phyloP scores from a whole-genome alignment of 148 eudicot species.

The Diospyros kaki region DNA sequence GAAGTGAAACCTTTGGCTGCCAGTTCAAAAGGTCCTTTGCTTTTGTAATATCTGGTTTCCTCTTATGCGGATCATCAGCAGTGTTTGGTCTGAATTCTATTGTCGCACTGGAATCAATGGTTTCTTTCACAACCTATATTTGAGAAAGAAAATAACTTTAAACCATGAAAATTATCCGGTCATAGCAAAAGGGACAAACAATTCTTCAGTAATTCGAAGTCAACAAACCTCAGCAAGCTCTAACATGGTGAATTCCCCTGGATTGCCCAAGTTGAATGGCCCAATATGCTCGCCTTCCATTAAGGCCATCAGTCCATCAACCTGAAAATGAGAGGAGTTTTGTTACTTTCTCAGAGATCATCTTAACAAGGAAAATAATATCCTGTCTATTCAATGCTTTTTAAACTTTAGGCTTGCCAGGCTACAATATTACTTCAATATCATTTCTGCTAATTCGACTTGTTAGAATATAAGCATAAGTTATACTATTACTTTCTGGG shows the following conservation, averaged over 20 bases:
- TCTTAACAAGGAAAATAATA: background rate
- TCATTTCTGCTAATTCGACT: background rate
- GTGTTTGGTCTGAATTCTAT: constrained; percentile 65
- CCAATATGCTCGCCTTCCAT: constrained; percentile 92
- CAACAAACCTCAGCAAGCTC: constrained; percentile 82
- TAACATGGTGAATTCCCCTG: constrained; percentile 91
- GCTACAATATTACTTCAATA: background rate
- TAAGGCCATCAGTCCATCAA: constrained; percentile 74
- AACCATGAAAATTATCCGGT: background rate
- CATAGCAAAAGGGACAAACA: background rate
- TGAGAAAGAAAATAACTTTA: background rate
- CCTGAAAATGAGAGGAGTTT: constrained; percentile 35
- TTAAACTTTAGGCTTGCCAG: background rate
- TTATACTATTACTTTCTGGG: too few relatives aligned
- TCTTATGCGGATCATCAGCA: constrained; percentile 86
- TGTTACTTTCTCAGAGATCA: background rate
- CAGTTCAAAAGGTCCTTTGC: constrained; percentile 80
- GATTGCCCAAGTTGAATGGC: constrained; percentile 87
- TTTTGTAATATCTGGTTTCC: constrained; percentile 87
- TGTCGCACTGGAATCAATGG: constrained; percentile 71
- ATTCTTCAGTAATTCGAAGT: background rate
- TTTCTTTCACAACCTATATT: constrained; percentile 73
- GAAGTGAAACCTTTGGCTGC: constrained; percentile 75
- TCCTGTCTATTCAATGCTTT: background rate
- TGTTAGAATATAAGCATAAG: too few relatives aligned